These are phyloP conservation scores for Thuidium tamariscinum DNA, from an alignment of 225 moss, liverwort and hornwort species.

Conservation along the genomic window DNA sequence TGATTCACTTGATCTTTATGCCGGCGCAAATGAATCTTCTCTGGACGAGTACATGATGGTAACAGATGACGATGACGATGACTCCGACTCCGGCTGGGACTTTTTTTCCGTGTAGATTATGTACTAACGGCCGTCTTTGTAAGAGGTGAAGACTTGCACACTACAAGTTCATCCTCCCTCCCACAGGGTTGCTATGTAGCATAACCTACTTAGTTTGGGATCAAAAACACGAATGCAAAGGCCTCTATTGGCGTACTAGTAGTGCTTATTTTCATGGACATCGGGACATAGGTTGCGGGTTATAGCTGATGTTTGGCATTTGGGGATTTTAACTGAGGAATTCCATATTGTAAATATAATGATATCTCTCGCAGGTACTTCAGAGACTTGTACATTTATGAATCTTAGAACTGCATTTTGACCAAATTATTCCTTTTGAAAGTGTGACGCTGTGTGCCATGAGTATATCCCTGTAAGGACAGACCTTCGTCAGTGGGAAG, in stretches of 20 bases:
- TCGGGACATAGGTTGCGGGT: background rate
- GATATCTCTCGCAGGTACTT: background rate
- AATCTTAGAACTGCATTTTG: background rate
- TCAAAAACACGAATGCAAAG: background rate
- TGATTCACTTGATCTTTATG: background rate
- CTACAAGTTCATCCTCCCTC: background rate
- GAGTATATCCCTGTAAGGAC: background rate
- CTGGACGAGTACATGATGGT: background rate
- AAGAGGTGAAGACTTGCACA: background rate
- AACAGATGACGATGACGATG: background rate
- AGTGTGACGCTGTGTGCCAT: background rate
- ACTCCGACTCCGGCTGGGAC: background rate
- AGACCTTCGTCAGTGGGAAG: no score
- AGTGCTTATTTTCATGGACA: background rate
- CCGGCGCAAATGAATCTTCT: background rate
- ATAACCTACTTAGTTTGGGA: background rate
- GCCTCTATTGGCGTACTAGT: no score
- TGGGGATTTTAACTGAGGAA: background rate
- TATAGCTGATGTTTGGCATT: background rate
- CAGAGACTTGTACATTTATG: background rate
- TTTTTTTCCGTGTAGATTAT: background rate
- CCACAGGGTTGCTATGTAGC: background rate
- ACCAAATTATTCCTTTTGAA: background rate
- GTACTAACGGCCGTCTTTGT: background rate
- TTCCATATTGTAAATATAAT: background rate